Evolutionary conservation across 352 stramenopile species (phyloP), one percentile per base, ranked within the genome.

Genomic region (Aphanomyces euteiches): DNA sequence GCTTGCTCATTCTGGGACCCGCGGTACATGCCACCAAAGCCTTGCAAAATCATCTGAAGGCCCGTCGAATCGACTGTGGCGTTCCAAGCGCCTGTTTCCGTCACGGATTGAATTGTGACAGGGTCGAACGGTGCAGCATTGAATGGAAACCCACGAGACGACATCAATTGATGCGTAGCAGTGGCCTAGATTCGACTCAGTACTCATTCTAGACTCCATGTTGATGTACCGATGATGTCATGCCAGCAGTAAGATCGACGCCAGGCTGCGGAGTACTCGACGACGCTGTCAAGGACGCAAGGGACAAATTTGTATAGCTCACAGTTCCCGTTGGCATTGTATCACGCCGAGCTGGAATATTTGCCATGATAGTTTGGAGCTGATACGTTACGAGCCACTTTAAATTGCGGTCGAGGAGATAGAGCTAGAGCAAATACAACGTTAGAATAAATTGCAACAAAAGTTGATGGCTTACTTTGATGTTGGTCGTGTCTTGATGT

Each of bases 1-100:
- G 59, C 59, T 56, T 67, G 59, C 43, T 67, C 59, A 37, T 67
- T 67, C 21, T 67, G 59, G 3, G 59, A 67, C 40, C 59, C 59
- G 17, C 59, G 39, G 43, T 67, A 67, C 59, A 67, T 67, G 21
- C 59, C 59, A 12, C 59, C 59, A 67, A 43, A 67, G 3, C 59
- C 59, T n/a, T 67, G 59, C 7, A 67, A 36, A 7, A 67, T 50
- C 59, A 67, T 67, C 43, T 67, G 39, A 5, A 67, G 59, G n/a
- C 43, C 41, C n/a, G 59, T 67, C 5, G 40, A 41, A 8, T 57
- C 12, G 8, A 67, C 59, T 12, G 10, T 43, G 17, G 59, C 56
- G 59, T 67, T 56, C 59, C 59, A 67, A 2, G 59, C 59, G 43
- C 59, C 59, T 13, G 59, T 67, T 21, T 17, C 21, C 43, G 59